Percentiles rank a stretch among this genome's conserved stretches.
These are phyloP conservation scores for Fusarium acutatum DNA, from an alignment of 2,329 filamentous ascomycete genomes.

Conservation along the genomic window DNA sequence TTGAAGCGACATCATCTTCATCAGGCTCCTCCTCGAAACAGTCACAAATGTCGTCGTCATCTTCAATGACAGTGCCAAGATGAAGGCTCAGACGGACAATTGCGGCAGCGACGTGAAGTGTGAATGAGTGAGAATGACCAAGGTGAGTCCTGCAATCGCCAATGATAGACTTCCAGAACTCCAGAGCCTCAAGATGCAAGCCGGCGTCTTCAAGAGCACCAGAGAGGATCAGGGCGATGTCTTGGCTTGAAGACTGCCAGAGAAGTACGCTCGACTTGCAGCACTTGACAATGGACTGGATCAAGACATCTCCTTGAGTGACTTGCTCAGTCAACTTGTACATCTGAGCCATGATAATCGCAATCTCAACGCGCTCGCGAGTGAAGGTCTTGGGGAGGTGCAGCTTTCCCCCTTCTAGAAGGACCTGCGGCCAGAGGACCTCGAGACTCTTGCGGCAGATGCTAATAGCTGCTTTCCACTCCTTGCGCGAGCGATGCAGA, in stretches of 20 bases:
- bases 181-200: not conserved
- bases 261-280: not conserved
- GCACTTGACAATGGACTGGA: not conserved
- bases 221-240: not conserved
- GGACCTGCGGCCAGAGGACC: not conserved
- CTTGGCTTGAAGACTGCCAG: not conserved
- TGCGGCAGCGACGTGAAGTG: not conserved
- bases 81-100: not conserved
- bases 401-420: not conserved
- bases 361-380: not conserved
- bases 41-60: not conserved
- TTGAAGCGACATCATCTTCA: not conserved
- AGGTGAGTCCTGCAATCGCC: not conserved
- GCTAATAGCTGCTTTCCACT: not conserved
- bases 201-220: not conserved
- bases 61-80: not conserved
- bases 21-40: not conserved
- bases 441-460: not conserved
- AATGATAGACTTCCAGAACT: not conserved
- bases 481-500: not conserved
- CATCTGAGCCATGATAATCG: not conserved
- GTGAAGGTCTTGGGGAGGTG: not conserved
- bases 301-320: not conserved
- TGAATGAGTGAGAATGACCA: not conserved
- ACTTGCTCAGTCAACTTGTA: not conserved